Conservation (phyloP, 805 yeast genomes). For the Candida suzukii region DNA sequence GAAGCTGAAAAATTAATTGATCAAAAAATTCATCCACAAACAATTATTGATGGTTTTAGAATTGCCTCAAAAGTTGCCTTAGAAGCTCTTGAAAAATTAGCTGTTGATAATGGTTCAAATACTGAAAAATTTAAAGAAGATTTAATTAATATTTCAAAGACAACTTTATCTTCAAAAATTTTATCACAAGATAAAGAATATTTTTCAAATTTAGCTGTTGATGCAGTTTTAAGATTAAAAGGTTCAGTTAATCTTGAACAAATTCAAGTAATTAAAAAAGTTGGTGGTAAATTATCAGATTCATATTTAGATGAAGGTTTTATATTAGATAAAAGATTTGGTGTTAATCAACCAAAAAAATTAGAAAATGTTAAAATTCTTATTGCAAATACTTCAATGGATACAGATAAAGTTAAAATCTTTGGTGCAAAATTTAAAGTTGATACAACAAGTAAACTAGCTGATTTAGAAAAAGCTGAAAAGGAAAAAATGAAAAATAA, state of each 20-base stretch:
- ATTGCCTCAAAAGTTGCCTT: conserved; percentile 84
- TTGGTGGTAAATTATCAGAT: conserved; percentile 88
- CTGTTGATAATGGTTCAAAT: conserved; percentile 65
- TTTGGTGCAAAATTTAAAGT: conserved; percentile 98
- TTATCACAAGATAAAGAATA: conserved; percentile 90
- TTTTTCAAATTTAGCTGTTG: conserved; percentile 86
- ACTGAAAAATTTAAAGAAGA: conserved; percentile 62
- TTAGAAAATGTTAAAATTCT: conserved; percentile 78
- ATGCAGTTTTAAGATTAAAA: conserved; percentile 81
- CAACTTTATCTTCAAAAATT: conserved; percentile 90
- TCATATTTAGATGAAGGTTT: conserved; percentile 96
- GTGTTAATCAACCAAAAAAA: conserved; percentile 87
- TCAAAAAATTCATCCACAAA: conserved; percentile 94
- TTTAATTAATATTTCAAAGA: conserved; percentile 79
- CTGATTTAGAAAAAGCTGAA: conserved; percentile 91
- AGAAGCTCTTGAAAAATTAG: conserved; percentile 64
- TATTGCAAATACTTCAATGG: conserved; percentile 93
- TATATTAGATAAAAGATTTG: conserved; percentile 84
- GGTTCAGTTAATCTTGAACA: conserved; percentile 87
- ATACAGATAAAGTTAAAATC: conserved; percentile 94
- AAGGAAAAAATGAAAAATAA: conserved; percentile 86
- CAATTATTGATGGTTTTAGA: conserved; percentile 92
- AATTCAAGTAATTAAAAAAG: conserved; percentile 87
- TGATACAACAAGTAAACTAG: conserved; percentile 88
- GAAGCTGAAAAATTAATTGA: conserved; percentile 93